phyloP scores from a whole-genome alignment of 1,139 yeast species.

The Candida dubliniensis region DNA sequence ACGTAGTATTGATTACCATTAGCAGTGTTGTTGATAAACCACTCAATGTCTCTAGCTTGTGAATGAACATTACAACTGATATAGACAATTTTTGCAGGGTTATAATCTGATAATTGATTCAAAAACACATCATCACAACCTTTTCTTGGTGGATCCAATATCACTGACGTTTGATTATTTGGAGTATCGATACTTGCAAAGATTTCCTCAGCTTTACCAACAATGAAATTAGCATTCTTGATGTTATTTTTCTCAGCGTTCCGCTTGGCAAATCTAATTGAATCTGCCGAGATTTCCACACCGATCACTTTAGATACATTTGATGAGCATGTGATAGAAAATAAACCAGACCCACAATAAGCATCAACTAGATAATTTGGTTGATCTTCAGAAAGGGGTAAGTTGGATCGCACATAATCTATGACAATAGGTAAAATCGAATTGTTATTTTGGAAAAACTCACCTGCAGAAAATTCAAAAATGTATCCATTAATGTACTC shows the following conservation, averaged over 20 bases:
- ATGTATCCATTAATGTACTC: slow-evolving; percentile 74
- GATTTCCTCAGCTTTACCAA: slow-evolving; percentile 89
- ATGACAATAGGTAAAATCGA: slow-evolving; percentile 85
- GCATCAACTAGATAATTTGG: slow-evolving; percentile 82
- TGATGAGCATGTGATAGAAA: slow-evolving; percentile 80
- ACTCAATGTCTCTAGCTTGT: slow-evolving; percentile 91
- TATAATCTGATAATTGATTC: slow-evolving; percentile 77
- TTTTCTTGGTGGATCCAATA: slow-evolving; percentile 95
- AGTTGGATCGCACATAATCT: slow-evolving; percentile 70
- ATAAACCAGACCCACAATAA: slow-evolving; percentile 95
- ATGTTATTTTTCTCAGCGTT: slow-evolving; percentile 79
- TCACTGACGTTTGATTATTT: slow-evolving; percentile 74
- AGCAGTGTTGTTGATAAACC: slow-evolving; percentile 66
- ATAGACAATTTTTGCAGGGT: slow-evolving; percentile 85
- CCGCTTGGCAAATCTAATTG: slow-evolving; percentile 80
- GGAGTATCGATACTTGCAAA: slow-evolving; percentile 77
- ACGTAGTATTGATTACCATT: slow-evolving; percentile 65
- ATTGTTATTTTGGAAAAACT: slow-evolving; percentile 94
- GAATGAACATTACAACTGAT: slow-evolving; percentile 97
- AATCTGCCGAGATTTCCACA: slow-evolving; percentile 91
- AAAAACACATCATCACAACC: slow-evolving; percentile 91
- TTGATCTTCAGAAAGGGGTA: slow-evolving; percentile 48
- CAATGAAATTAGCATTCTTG: slow-evolving; percentile 76
- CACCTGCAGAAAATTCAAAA: slow-evolving; percentile 90
- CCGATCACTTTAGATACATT: slow-evolving; percentile 85